These are phyloP conservation scores for Thermothielavioides terrestris DNA, from an alignment of 495 filamentous ascomycete genomes.

Conservation along the genomic window DNA sequence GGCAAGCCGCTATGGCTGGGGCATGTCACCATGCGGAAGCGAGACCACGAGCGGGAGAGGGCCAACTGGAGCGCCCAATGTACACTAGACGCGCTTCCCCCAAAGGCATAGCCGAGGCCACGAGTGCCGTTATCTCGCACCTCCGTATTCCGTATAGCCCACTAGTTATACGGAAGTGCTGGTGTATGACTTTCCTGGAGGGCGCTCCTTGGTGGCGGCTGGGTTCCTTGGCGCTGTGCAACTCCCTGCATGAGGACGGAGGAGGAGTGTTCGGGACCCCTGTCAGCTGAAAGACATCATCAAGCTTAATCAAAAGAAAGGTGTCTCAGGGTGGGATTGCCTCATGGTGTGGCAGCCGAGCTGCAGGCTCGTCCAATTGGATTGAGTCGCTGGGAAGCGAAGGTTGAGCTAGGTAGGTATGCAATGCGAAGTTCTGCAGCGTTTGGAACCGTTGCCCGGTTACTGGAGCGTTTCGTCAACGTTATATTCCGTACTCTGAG, in stretches of 20 bases:
- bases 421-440: slow-evolving; percentile 4
- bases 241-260: not conserved
- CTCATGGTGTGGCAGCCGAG: slow-evolving; percentile 3
- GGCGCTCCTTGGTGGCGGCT: not conserved
- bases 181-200: not conserved
- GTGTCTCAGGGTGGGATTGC: not conserved
- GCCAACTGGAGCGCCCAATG: not conserved
- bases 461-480: too few relatives aligned
- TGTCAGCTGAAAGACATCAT: slow-evolving; percentile 13
- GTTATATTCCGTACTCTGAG: too few relatives aligned
- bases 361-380: not conserved
- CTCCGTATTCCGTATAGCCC: too few relatives aligned
- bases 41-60: not conserved
- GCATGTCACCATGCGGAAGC: not conserved
- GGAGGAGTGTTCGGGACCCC: slow-evolving; percentile 3
- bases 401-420: slow-evolving; percentile 15
- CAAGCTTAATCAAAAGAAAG: not conserved
- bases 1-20: not conserved
- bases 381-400: not conserved
- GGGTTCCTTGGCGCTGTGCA: not conserved
- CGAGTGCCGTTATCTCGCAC: too few relatives aligned
- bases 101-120: slow-evolving; percentile 2
- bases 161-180: too few relatives aligned
- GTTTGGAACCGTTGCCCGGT: not conserved
- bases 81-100: not conserved